Conservation (phyloP, 1,139 yeast genomes). For the Pichia sp. region DNA sequence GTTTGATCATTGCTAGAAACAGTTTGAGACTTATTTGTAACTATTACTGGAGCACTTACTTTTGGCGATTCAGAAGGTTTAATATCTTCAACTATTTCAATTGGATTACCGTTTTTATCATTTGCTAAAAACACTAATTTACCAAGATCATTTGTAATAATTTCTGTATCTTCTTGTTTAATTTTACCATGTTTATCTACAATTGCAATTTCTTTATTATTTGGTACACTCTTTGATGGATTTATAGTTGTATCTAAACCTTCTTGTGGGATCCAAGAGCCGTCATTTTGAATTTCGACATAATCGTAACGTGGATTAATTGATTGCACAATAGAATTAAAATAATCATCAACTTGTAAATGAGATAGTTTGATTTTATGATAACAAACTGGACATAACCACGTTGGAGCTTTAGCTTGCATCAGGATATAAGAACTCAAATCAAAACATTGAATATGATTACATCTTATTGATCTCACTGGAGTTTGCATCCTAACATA, state of each 20-base stretch:
- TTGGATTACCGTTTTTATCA: constrained; percentile 5
- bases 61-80: neutral
- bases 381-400: constrained; percentile 67
- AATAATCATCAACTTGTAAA: constrained; percentile 56
- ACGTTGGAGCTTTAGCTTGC: constrained; percentile 56
- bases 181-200: constrained; percentile 3
- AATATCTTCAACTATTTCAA: neutral
- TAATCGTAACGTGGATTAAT: constrained; percentile 45
- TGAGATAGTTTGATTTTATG: constrained; percentile 39
- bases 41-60: neutral
- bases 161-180: constrained; percentile 11
- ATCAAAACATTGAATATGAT: constrained; percentile 71
- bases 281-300: constrained; percentile 51
- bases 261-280: constrained; percentile 43
- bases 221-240: constrained; percentile 7
- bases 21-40: neutral
- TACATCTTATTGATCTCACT: constrained; percentile 50
- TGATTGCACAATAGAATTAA: constrained; percentile 41
- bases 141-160: constrained; percentile 8
- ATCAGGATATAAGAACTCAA: constrained; percentile 51
- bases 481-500: constrained; percentile 57
- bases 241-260: constrained; percentile 2
- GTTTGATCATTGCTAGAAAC: neutral
- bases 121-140: constrained; percentile 6
- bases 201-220: constrained; percentile 1